A percentile compares a stretch with the other conserved stretches of the same genome.
Evolutionary conservation across 176 grass and related monocot species (phyloP).

Genomic region (Oryza rufipogon): DNA sequence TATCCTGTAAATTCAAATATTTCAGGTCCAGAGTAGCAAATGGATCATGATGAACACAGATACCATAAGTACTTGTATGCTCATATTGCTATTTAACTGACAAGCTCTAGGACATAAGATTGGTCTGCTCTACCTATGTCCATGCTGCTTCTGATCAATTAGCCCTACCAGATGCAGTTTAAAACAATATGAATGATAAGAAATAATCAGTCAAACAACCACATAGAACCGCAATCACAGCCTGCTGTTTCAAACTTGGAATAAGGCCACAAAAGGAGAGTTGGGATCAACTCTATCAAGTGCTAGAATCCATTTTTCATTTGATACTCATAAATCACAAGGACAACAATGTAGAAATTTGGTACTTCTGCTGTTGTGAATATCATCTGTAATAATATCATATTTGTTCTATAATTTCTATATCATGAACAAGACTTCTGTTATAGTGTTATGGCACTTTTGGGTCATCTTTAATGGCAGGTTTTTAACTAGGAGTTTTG

Average conservation of each 20-base stretch:
- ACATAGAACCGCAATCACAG: not conserved
- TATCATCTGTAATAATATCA: not conserved
- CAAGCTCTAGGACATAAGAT: not conserved
- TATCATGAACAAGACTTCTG: constrained; percentile 4
- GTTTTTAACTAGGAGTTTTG: not conserved
- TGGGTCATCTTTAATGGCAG: not conserved
- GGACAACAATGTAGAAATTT: not conserved
- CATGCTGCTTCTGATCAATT: not conserved
- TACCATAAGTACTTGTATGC: constrained; percentile 7
- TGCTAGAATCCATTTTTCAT: not conserved
- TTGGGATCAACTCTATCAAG: not conserved
- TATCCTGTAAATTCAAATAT: constrained; percentile 87
- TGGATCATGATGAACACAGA: constrained; percentile 3
- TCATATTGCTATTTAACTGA: constrained; percentile 4
- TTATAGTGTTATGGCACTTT: not conserved
- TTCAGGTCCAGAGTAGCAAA: constrained; percentile 34
- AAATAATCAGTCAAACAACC: constrained; percentile 10
- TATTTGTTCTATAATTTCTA: constrained; percentile 3
- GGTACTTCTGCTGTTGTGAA: constrained; percentile 1
- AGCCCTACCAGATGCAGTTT: not conserved
- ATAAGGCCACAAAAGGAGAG: not conserved
- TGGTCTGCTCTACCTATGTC: not conserved
- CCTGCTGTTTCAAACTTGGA: constrained; percentile 5
- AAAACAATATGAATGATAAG: not conserved
- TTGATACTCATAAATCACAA: constrained; percentile 14